Evolutionary conservation across 805 yeast genomes (phyloP).

Genomic region (Nakazawaea populi): DNA sequence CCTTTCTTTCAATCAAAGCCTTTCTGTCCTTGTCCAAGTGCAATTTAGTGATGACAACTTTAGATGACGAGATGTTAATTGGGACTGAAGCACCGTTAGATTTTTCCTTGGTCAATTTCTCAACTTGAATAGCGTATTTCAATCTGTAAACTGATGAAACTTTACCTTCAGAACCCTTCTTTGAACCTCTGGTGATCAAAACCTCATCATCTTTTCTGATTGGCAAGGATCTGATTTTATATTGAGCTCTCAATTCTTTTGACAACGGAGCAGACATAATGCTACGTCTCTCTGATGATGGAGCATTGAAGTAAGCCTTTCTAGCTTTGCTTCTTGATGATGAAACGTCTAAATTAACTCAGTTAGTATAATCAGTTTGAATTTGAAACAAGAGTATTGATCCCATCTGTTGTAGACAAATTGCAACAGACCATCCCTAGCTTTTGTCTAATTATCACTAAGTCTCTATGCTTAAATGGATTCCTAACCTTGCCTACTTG

Average conservation of each 20-base stretch:
- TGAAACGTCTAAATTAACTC: slow-evolving; percentile 75
- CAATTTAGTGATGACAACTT: slow-evolving; percentile 97
- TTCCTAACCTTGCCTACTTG: no score
- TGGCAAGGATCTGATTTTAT: slow-evolving; percentile 93
- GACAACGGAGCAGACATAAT: slow-evolving; percentile 98
- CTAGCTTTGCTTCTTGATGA: slow-evolving; percentile 99
- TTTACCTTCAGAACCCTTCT: slow-evolving; percentile 99
- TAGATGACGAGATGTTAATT: slow-evolving; percentile 96
- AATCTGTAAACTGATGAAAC: slow-evolving; percentile 98
- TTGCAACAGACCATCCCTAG: no score
- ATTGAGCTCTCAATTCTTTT: slow-evolving; percentile 96
- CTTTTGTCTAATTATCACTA: no score
- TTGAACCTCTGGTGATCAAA: slow-evolving; percentile 94
- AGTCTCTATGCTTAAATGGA: no score
- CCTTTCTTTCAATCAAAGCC: slow-evolving; percentile 95
- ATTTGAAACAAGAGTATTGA: no score
- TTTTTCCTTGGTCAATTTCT: slow-evolving; percentile 96
- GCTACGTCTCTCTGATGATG: slow-evolving; percentile 91
- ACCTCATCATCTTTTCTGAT: slow-evolving; percentile 98
- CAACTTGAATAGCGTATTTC: slow-evolving; percentile 93
- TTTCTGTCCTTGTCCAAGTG: slow-evolving; percentile 99
- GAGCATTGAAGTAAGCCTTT: slow-evolving; percentile 99
- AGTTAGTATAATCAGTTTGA: slow-evolving; percentile 2
- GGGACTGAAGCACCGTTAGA: slow-evolving; percentile 97
- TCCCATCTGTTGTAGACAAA: no score